Base-by-base conservation (phyloP, 768 basidiomycete species). In the Kwoniella heveanensis region DNA sequence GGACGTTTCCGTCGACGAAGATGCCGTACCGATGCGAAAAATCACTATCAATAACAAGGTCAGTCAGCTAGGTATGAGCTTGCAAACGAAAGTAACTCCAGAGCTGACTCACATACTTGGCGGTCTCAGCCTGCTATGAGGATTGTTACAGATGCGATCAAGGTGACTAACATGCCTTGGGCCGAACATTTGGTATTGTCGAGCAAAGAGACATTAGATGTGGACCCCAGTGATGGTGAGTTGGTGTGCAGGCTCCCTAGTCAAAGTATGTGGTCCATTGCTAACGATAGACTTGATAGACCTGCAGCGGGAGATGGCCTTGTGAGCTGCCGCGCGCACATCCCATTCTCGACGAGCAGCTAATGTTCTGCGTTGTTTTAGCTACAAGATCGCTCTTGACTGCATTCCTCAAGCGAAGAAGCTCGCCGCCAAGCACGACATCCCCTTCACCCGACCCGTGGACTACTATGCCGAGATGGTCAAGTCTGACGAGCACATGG, bases 381-480 rank as follows among this genome's bases (percentile, higher is more conserved):
- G 95, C 81, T 97, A 97, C 83, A 97, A 97, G 80, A 90, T 97
- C 81, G 93, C 94, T 3, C 83, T 98, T 0, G 88, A 93, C 64
- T 82, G 87, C 44, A 92, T 89, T n/a, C 85, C 88, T 57, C 80
- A 84, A 26, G 92, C 92, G 1, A 87, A 86, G 55, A 76, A 83
- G 2, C 85, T 92, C n/a, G 91, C 91, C n/a, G 81, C 84, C 13
- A 88, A 90, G 71, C 85, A 88, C 77, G 85, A 87, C 24, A 79
- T 80, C 67, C 88, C 93, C 0, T 98, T 96, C 81, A 89, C 90
- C 10, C 89, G 95, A 15, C 96, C 96, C 0, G 71, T 86, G 0
- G 95, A 97, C 81, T 98, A 93, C 79, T 98, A 95, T 68, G 95
- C 95, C 24, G 95, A 98, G 82, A 98, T 98, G 95, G 89, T 97